Percentiles rank a stretch among this genome's conserved stretches.
These are phyloP conservation scores for Ceratobasidium sp. DNA, from an alignment of 1,284 basidiomycete species.

Conservation along the genomic window DNA sequence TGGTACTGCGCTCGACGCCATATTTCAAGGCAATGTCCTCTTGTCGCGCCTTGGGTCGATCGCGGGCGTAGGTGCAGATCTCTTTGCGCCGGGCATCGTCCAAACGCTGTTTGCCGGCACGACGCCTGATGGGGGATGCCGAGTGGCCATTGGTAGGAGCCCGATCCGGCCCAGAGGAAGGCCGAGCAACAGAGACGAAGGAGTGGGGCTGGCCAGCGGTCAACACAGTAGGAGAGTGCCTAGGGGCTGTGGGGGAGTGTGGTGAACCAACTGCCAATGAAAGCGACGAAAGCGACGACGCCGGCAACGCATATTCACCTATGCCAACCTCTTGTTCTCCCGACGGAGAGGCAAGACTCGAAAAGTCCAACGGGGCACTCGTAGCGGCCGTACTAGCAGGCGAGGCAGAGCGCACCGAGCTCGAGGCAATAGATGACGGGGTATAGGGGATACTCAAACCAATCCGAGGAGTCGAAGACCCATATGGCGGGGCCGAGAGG, in stretches of 20 bases:
- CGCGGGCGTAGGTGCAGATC: slow-evolving; percentile 76
- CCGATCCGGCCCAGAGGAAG: slow-evolving; percentile 3
- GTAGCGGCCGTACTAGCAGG: slow-evolving; percentile 40
- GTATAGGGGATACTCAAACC: slow-evolving; percentile 31
- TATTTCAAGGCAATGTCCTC: slow-evolving; percentile 82
- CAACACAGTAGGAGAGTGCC: neutral
- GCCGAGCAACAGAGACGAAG: neutral
- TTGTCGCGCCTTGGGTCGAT: slow-evolving; percentile 74
- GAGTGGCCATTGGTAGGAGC: slow-evolving; percentile 8
- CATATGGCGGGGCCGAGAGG: slow-evolving; percentile 13
- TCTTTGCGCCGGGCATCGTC: slow-evolving; percentile 74
- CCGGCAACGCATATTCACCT: slow-evolving; percentile 25
- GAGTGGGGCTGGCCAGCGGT: neutral
- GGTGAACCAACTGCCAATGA: slow-evolving; percentile 26
- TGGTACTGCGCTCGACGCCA: slow-evolving; percentile 89
- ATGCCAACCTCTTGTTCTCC: slow-evolving; percentile 18
- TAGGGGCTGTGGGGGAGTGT: slow-evolving; percentile 16
- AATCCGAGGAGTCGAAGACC: slow-evolving; percentile 8
- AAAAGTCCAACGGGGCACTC: slow-evolving; percentile 33
- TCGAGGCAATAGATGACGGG: slow-evolving; percentile 31
- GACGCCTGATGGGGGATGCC: slow-evolving; percentile 33
- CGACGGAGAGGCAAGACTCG: slow-evolving; percentile 12
- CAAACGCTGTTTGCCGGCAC: slow-evolving; percentile 29
- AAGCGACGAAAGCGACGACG: slow-evolving; percentile 11
- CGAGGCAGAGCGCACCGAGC: slow-evolving; percentile 31